Evolutionary conservation across 129 eudicot genomes (phyloP), one percentile per base, ranked within the genome.

Genomic region (Tagetes patula): DNA sequence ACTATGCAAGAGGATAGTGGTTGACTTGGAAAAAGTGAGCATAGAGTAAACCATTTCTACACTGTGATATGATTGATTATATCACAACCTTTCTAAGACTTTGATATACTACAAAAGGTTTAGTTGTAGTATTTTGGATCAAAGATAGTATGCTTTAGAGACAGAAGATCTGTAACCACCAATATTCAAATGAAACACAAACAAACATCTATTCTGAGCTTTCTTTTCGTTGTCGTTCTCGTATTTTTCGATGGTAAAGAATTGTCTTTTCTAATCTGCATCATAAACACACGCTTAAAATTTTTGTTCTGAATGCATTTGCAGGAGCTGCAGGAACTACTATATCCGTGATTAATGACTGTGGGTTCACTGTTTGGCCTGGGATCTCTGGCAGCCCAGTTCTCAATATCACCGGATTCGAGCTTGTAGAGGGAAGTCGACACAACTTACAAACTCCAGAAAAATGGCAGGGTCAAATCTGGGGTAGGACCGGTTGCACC

Each of bases 311-410:
- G 9, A 74, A 49, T 63, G 2, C 58, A 52, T 53, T 62, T 82
- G 64, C 52, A 78, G 84, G 79, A 69, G 66, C 79, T 43, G 50
- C 65, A 11, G 88, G 85, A 46, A 71, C 80, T 5, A 84, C 76
- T 43, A 82, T 87, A 10, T 80, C 84, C 13, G 77, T 87, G 36
- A 69, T 80, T 5, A 87, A 87, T 75, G 77, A 77, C 59, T 87
- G 93, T 50, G 73, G 73, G 1, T 78, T 76, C 69, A 80, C 85
- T 1, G 74, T 87, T 20, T 87, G 93, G 89, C 93, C 93, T 0
- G 84, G 84, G 38, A 77, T 80, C 31, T 69, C 69, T 0, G 78
- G 80, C 65, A 74, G 36, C 4, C 79, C 87, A 2, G 3, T 3
- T 30, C 77, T 63, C 37, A 82, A 77, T 36, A 74, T 65, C 82